These are phyloP conservation scores for Thermomucor indicae-seudaticae DNA, from an alignment of 371 early-diverging fungal species.

Conservation along the genomic window DNA sequence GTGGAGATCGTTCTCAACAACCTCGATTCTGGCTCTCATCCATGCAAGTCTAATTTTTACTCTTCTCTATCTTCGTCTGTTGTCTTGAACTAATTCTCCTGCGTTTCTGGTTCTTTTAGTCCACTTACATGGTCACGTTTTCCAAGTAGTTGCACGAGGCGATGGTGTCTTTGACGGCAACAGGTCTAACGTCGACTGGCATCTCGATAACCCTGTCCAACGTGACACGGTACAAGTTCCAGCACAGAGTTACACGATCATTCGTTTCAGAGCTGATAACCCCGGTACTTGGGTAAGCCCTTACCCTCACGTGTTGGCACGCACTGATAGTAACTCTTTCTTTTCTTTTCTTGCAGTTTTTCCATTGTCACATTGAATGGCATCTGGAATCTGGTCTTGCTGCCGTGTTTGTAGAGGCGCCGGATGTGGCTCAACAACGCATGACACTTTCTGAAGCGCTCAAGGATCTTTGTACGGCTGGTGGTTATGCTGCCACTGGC, in stretches of 20 bases:
- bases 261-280: conserved; percentile 64
- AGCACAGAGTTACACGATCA: conserved; percentile 36
- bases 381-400: conserved; percentile 59
- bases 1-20: conserved; percentile 62
- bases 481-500: conserved; percentile 53
- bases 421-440: conserved; percentile 40
- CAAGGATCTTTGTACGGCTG: conserved; percentile 50
- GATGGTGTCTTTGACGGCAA: conserved; percentile 39
- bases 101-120: conserved; percentile 14
- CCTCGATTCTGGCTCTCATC: conserved; percentile 36
- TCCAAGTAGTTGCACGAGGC: conserved; percentile 54
- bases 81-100: neutral
- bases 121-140: conserved; percentile 64
- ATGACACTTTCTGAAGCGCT: conserved; percentile 37
- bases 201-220: conserved; percentile 54
- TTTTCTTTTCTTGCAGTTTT: conserved; percentile 10
- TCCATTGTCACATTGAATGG: conserved; percentile 83
- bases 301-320: neutral
- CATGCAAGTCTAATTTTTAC: conserved; percentile 24
- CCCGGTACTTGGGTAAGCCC: conserved; percentile 19
- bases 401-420: conserved; percentile 64
- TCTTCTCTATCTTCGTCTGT: conserved; percentile 11
- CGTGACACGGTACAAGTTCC: conserved; percentile 56
- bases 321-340: neutral
- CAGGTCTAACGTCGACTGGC: conserved; percentile 22